Percentiles rank a stretch among this genome's conserved stretches.
Conservation (phyloP, 2,329 filamentous ascomycete genomes). For the Westerdykella ornata region DNA sequence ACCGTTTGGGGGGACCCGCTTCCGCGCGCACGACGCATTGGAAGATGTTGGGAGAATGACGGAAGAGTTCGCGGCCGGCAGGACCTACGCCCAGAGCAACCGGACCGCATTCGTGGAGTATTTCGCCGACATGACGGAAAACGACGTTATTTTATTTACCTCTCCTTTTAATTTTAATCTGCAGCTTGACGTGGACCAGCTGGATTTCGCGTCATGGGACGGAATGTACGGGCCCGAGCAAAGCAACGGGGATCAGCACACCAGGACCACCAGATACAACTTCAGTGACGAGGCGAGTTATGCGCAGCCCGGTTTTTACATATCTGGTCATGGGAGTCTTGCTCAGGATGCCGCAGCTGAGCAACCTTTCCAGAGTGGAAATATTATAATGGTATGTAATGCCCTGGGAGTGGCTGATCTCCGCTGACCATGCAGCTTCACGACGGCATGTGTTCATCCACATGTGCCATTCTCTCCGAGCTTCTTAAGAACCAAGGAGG, state of each 20-base stretch:
- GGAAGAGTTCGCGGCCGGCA: constrained; percentile 24
- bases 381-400: constrained; percentile 35
- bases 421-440: constrained; percentile 20
- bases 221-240: constrained; percentile 34
- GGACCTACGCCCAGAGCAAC: constrained; percentile 26
- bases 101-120: constrained; percentile 20
- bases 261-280: constrained; percentile 33
- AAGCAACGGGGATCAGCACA: constrained; percentile 32
- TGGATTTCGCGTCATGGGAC: constrained; percentile 28
- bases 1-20: constrained; percentile 43
- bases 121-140: constrained; percentile 15
- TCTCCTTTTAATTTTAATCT: constrained; percentile 30
- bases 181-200: constrained; percentile 25
- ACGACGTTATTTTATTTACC: constrained; percentile 22
- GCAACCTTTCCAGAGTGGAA: constrained; percentile 34
- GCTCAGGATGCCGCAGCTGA: constrained; percentile 24
- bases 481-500: constrained; percentile 42
- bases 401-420: neutral
- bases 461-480: constrained; percentile 44
- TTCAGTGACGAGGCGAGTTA: constrained; percentile 28
- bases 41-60: constrained; percentile 32
- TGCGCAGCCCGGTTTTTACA: constrained; percentile 22
- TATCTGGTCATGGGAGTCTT: constrained; percentile 23
- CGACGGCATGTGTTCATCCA: constrained; percentile 43
- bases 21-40: constrained; percentile 41